Conservation (phyloP, 345 rosid species). For the Rhodamnia rubescens region DNA sequence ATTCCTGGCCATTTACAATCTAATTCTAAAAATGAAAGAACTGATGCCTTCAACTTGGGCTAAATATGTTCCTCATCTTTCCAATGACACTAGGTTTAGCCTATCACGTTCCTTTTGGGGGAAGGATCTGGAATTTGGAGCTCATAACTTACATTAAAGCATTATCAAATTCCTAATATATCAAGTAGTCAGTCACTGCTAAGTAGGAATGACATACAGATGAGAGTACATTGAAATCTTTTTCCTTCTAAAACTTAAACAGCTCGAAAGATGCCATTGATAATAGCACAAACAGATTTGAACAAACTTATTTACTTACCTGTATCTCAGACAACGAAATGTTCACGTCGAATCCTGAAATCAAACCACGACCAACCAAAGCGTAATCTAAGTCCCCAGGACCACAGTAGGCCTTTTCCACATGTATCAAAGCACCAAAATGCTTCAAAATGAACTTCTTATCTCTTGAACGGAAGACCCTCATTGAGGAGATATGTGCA, state of each 20-base stretch:
- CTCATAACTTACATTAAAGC: neutral
- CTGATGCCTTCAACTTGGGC: neutral
- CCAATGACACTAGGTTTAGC: neutral
- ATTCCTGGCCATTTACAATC: neutral
- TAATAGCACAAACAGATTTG: slow-evolving; percentile 1
- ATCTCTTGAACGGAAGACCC: slow-evolving; percentile 20
- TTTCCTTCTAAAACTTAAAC: neutral
- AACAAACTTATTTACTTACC: slow-evolving; percentile 24
- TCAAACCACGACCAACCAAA: slow-evolving; percentile 64
- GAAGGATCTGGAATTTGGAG: neutral
- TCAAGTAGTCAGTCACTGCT: neutral
- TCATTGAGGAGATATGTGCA: slow-evolving; percentile 9
- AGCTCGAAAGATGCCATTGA: neutral
- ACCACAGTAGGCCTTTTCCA: slow-evolving; percentile 24
- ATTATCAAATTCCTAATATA: neutral
- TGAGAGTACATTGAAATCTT: neutral
- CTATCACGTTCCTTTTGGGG: neutral
- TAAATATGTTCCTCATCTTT: neutral
- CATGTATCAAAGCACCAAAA: slow-evolving; percentile 37
- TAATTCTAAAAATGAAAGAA: neutral
- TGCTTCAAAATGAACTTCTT: slow-evolving; percentile 55
- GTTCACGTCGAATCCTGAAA: slow-evolving; percentile 60
- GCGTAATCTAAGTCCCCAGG: slow-evolving; percentile 22
- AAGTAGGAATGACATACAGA: neutral
- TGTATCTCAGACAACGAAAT: slow-evolving; percentile 63